Base-by-base conservation (phyloP, 371 early-diverging fungal species). In the Apophysomyces elegans region DNA sequence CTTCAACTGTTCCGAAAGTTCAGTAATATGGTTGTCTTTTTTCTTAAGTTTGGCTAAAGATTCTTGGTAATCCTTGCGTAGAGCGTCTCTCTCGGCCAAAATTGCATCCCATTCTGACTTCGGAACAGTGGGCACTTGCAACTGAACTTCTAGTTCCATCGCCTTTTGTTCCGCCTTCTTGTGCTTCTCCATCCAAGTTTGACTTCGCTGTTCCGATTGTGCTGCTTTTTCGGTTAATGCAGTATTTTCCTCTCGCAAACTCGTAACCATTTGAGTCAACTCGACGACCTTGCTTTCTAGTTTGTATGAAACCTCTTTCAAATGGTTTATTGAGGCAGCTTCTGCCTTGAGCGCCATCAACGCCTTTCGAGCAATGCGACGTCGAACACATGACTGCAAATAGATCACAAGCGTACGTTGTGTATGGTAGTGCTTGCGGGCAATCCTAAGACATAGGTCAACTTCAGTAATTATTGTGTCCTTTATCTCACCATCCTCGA, bases 261-360 rank as follows among this genome's bases (percentile, higher is more conserved):
- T 70, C 13, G 86, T 86, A 62, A 98, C 71, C 44, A 81, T 77
- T 78, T 93, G 94, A 14, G 96, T 96, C 67, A 99, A 83, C 74
- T 93, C 95, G 65, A 98, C 89, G 57, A 99, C 92, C 86, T 96
- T 98, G 81, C 86, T 93, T 75, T 99, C 98, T 8, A 99, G 85
- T 74, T 91, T 89, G 78, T 92, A 92, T 5, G 96, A 94, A 32
- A 91, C 86, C 71, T 96, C 95, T 75, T 95, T 93, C 77, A 96
- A 88, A 71, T 96, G 96, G 59, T 89, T 91, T 11, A 93, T 93
- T 35, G 95, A 94, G 54, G 91, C 84, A 13, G 94, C 92, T 74
- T 99, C 98, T 16, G 83, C 84, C 69, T 90, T 89, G 43, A 93
- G 81, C 41, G 70, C 56, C 56, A 77, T 71, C 38, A 95, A 76